phyloP scores from a whole-genome alignment of 352 stramenopile species.

The Pythium pyrilobum region DNA sequence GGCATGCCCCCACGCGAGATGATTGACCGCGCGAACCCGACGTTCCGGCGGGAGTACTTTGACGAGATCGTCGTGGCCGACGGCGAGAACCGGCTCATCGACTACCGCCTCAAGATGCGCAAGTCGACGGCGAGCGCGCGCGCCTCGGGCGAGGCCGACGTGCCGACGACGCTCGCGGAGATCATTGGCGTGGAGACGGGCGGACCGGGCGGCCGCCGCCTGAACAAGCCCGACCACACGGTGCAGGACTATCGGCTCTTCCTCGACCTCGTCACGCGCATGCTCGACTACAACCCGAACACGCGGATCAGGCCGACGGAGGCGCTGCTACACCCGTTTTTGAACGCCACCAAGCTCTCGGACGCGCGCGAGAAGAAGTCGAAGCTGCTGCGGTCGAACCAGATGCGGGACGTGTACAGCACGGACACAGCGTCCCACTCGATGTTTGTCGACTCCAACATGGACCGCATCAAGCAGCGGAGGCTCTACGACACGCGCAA shows the following conservation, averaged over 20 bases:
- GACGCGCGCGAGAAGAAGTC: slow-evolving; percentile 34
- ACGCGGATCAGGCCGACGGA: slow-evolving; percentile 90
- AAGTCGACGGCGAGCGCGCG: slow-evolving; percentile 30
- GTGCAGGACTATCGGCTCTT: slow-evolving; percentile 89
- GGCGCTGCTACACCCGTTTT: slow-evolving; percentile 93
- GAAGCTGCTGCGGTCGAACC: slow-evolving; percentile 21
- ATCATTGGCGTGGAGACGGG: slow-evolving; percentile 49
- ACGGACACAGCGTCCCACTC: slow-evolving; percentile 11
- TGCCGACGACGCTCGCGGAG: slow-evolving; percentile 41
- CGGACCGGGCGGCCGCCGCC: slow-evolving; percentile 30
- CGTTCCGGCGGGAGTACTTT: slow-evolving; percentile 90
- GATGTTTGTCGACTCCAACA: slow-evolving; percentile 25
- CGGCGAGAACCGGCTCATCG: slow-evolving; percentile 44
- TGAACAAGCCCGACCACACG: slow-evolving; percentile 64
- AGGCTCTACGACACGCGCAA: slow-evolving; percentile 20
- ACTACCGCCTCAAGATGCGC: slow-evolving; percentile 65
- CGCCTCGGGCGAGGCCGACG: slow-evolving; percentile 24
- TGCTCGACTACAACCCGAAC: slow-evolving; percentile 93
- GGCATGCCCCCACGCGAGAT: slow-evolving; percentile 92
- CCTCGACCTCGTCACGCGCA: slow-evolving; percentile 91
- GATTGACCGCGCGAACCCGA: slow-evolving; percentile 82
- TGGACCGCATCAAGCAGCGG: slow-evolving; percentile 23
- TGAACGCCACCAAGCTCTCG: slow-evolving; percentile 40
- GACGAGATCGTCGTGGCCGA: slow-evolving; percentile 68
- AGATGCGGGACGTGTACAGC: slow-evolving; percentile 25